phyloP scores from a whole-genome alignment of 1,284 basidiomycete species.

The Puccinia coronata region DNA sequence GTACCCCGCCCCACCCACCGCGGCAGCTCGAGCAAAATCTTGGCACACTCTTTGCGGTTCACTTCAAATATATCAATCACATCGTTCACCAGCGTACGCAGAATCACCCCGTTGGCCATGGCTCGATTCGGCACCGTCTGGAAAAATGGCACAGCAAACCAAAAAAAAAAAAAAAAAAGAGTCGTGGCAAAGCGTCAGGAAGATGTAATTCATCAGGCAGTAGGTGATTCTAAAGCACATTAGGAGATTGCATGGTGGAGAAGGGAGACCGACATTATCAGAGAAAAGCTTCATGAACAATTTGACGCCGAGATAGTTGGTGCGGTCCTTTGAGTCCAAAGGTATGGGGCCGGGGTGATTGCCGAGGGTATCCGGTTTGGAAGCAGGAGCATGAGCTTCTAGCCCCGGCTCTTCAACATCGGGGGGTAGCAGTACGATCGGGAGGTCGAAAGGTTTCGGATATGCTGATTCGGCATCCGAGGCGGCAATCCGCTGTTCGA shows the following conservation, averaged over 20 bases:
- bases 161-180: neutral
- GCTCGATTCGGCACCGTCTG: constrained; percentile 75
- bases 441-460: constrained; percentile 68
- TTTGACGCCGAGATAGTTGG: constrained; percentile 44
- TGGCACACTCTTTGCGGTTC: constrained; percentile 91
- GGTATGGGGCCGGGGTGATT: constrained; percentile 72
- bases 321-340: constrained; percentile 45
- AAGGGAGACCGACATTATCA: constrained; percentile 67
- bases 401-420: constrained; percentile 77
- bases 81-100: constrained; percentile 77
- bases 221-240: neutral
- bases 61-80: constrained; percentile 89
- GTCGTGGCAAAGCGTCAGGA: neutral
- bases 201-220: constrained; percentile 45
- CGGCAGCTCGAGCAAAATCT: constrained; percentile 80
- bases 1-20: constrained; percentile 81
- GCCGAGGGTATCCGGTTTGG: constrained; percentile 67
- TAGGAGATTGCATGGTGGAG: neutral
- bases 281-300: constrained; percentile 69
- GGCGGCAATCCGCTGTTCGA: constrained; percentile 63
- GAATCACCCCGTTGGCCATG: constrained; percentile 74
- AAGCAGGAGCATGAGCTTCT: constrained; percentile 63
- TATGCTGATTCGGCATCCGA: constrained; percentile 62
- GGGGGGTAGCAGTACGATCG: constrained; percentile 78
- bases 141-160: neutral